Evolutionary conservation across 352 stramenopile genomes (phyloP).

Genomic region (Thalassiosira mediterranea): DNA sequence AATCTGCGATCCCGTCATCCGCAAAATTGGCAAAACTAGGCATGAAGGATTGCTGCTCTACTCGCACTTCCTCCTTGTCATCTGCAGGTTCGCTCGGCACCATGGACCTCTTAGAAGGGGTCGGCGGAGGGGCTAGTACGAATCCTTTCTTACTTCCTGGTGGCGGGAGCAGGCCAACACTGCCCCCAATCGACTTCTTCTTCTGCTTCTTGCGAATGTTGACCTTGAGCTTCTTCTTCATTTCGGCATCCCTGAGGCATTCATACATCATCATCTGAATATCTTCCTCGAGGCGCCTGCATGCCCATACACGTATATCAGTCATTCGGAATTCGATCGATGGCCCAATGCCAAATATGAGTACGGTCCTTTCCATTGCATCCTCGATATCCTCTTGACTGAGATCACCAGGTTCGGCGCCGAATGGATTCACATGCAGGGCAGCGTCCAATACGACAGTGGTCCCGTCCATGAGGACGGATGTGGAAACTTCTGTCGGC

Average conservation of each 20-base stretch:
- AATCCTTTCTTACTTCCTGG: constrained; percentile 47
- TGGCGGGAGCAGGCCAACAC: constrained; percentile 17
- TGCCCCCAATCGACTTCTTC: neutral
- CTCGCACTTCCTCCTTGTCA: neutral
- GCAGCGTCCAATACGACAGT: constrained; percentile 41
- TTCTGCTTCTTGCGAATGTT: constrained; percentile 63
- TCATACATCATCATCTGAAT: constrained; percentile 83
- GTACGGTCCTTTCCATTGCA: constrained; percentile 68
- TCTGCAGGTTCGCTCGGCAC: neutral
- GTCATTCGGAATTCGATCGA: constrained; percentile 72
- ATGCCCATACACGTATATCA: constrained; percentile 81
- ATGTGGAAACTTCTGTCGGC: constrained; percentile 54
- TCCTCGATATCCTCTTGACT: constrained; percentile 70
- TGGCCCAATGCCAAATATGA: constrained; percentile 78
- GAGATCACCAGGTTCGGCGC: constrained; percentile 34
- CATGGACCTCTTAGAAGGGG: constrained; percentile 10
- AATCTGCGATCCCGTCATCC: neutral
- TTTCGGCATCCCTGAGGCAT: constrained; percentile 78
- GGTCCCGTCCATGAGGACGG: constrained; percentile 70
- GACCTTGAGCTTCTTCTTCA: constrained; percentile 82
- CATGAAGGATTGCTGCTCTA: constrained; percentile 15
- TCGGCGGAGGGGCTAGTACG: constrained; percentile 35
- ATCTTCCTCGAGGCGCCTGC: constrained; percentile 73
- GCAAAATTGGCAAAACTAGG: constrained; percentile 46
- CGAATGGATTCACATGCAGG: constrained; percentile 54